These are phyloP conservation scores for Neurospora sp. DNA, from an alignment of 495 filamentous ascomycete genomes.

Conservation along the genomic window DNA sequence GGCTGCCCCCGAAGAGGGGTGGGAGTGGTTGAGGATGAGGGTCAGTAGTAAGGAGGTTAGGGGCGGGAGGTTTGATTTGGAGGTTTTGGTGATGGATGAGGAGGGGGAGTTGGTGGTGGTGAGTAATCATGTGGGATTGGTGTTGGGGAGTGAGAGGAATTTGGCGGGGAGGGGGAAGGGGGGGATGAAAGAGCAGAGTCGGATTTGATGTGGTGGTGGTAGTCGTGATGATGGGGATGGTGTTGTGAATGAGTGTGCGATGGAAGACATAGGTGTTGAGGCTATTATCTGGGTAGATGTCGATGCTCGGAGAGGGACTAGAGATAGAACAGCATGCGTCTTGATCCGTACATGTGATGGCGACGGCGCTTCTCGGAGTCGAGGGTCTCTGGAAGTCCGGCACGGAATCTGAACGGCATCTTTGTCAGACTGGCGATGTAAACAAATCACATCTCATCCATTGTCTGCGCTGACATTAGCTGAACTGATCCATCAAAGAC, in stretches of 20 bases:
- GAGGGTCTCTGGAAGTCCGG: background rate
- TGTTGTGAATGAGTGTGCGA: background rate
- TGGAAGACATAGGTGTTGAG: background rate
- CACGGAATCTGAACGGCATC: background rate
- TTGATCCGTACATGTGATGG: background rate
- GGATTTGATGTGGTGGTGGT: background rate
- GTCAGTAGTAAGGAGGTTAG: conserved; percentile 46
- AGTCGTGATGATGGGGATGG: background rate
- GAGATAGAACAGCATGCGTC: background rate
- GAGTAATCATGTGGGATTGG: conserved; percentile 51
- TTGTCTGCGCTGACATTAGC: background rate
- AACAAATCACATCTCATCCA: background rate
- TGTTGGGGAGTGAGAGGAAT: conserved; percentile 34
- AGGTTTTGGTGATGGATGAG: conserved; percentile 51
- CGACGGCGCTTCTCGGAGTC: background rate
- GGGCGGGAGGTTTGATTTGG: conserved; percentile 55
- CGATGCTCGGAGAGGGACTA: background rate
- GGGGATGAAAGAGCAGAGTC: background rate
- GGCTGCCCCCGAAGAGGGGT: conserved; percentile 42
- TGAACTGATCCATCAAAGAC: background rate
- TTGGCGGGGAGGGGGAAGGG: conserved; percentile 8
- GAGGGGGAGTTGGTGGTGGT: conserved; percentile 49
- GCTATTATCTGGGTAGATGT: background rate
- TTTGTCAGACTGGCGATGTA: background rate
- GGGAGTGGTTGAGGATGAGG: conserved; percentile 56